These are phyloP conservation scores for Niebla homalea DNA, from an alignment of 495 filamentous ascomycete genomes.

Conservation along the genomic window DNA sequence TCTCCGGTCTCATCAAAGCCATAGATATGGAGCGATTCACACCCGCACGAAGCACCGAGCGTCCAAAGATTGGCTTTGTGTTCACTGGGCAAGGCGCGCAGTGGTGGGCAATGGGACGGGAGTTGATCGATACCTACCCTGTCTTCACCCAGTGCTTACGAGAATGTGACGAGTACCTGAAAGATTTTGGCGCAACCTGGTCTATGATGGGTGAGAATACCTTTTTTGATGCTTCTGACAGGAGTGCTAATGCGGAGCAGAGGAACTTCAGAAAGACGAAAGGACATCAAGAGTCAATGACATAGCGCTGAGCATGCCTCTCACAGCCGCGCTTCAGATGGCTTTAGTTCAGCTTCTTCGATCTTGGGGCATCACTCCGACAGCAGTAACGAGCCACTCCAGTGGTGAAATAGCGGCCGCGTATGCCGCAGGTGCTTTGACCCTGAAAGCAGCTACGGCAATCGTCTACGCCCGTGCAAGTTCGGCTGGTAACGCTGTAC, in stretches of 20 bases:
- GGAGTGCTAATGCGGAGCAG: neutral
- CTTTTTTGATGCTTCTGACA: neutral
- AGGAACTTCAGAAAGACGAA: slow-evolving; percentile 1
- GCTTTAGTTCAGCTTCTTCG: slow-evolving; percentile 19
- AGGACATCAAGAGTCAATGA: slow-evolving; percentile 12
- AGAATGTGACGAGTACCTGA: slow-evolving; percentile 5
- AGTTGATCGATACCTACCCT: slow-evolving; percentile 1
- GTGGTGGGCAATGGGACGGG: slow-evolving; percentile 10
- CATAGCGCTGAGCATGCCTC: slow-evolving; percentile 15
- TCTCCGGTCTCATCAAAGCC: neutral
- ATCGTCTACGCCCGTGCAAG: slow-evolving; percentile 23
- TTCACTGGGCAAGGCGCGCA: slow-evolving; percentile 15
- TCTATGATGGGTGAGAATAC: slow-evolving; percentile 18
- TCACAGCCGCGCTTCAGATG: slow-evolving; percentile 23
- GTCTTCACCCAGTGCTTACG: neutral
- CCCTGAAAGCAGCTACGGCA: slow-evolving; percentile 9
- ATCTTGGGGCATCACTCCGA: slow-evolving; percentile 14
- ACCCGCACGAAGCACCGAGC: neutral
- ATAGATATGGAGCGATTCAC: slow-evolving; percentile 1
- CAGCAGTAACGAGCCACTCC: slow-evolving; percentile 31
- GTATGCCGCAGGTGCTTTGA: slow-evolving; percentile 36
- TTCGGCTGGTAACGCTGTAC: neutral
- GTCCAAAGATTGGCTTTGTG: slow-evolving; percentile 1
- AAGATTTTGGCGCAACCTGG: slow-evolving; percentile 19
- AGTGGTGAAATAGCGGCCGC: slow-evolving; percentile 45